Evolutionary conservation across 2,329 filamentous ascomycete genomes (phyloP).

Genomic region (Xylariaceae sp.): DNA sequence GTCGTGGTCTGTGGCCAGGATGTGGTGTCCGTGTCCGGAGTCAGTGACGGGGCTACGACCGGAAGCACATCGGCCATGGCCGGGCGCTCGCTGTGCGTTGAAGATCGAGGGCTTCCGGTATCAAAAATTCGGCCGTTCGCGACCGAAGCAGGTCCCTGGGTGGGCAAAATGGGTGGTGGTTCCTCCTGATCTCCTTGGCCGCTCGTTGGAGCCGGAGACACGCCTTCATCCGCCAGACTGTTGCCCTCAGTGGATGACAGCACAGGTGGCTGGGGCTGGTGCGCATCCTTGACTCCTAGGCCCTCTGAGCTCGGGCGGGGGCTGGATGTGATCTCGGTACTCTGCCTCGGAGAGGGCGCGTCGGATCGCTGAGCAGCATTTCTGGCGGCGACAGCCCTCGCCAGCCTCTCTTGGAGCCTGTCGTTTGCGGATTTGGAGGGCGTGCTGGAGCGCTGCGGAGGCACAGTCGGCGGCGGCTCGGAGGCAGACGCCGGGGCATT

Average conservation of each 20-base stretch:
- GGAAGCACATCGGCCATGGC: not conserved
- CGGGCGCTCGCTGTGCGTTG: conserved; percentile 10
- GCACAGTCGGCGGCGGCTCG: conserved; percentile 17
- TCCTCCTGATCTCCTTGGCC: not conserved
- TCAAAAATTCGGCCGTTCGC: conserved; percentile 2
- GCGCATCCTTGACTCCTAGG: conserved; percentile 10
- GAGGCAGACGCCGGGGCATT: conserved; percentile 21
- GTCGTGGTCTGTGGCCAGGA: not conserved
- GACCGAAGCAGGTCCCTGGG: not conserved
- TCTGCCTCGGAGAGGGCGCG: conserved; percentile 37
- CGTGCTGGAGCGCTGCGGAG: conserved; percentile 21
- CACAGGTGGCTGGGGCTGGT: conserved; percentile 6
- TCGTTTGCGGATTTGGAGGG: conserved; percentile 65
- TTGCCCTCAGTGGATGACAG: conserved; percentile 4
- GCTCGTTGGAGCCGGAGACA: conserved; percentile 1
- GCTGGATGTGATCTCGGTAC: conserved; percentile 26
- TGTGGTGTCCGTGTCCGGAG: conserved; percentile 1
- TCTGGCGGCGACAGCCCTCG: conserved; percentile 76
- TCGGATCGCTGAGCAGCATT: conserved; percentile 40
- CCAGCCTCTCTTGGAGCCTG: conserved; percentile 80
- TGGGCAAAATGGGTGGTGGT: not conserved
- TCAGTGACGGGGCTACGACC: not conserved
- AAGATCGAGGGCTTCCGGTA: conserved; percentile 8
- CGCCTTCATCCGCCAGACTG: not conserved
- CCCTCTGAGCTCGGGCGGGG: conserved; percentile 35